Base-by-base conservation (phyloP, 140 eudicot species). In the Stevia rebaudiana region DNA sequence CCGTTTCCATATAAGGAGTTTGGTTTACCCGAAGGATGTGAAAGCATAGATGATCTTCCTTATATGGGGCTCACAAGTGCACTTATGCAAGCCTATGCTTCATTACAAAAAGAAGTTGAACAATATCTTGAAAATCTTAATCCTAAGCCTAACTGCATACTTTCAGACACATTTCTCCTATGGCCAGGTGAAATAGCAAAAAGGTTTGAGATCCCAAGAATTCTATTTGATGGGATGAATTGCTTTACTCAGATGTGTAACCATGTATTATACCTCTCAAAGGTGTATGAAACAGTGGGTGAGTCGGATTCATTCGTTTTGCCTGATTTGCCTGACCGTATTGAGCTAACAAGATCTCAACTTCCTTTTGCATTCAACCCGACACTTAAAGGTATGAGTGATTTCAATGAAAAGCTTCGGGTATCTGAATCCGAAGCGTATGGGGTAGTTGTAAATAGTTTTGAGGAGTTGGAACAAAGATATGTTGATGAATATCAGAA, bases 211-310 rank as follows among this genome's bases (percentile, higher is more conserved):
- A 59, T 83, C 40, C 91, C 91, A 7, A 70, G 91, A 59, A 24
- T 87, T 35, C 69, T 79, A 4, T 87, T 87, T 44, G 86, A 87
- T 65, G 95, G 95, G 21, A 87, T 74, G 86, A 67, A 81, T 70
- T 87, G 89, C 60, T 84, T 87, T 46, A 79, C 94, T 6, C 82
- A 77, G 36, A 51, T 83, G 46, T 57, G 82, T 60, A 71, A 81
- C 37, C 83, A 84, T 13, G 70, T 75, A 44, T 41, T 86, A 57
- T 42, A 59, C 59, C 60, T 68, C 25, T 56, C 76, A 10, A 75
- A 69, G 69, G 77, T 77, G 17, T 69, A 83, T 15, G 76, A 71
- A 41, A 43, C 40, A 37, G 77, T 72, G 12, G 69, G 82, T 7
- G 87, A 83, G 44, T 40, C 51, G 0, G 90, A 86, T 7, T 61